Evolutionary conservation across 768 basidiomycete genomes (phyloP), one percentile per base, ranked within the genome.

Genomic region (Boletus vermiculosoides): DNA sequence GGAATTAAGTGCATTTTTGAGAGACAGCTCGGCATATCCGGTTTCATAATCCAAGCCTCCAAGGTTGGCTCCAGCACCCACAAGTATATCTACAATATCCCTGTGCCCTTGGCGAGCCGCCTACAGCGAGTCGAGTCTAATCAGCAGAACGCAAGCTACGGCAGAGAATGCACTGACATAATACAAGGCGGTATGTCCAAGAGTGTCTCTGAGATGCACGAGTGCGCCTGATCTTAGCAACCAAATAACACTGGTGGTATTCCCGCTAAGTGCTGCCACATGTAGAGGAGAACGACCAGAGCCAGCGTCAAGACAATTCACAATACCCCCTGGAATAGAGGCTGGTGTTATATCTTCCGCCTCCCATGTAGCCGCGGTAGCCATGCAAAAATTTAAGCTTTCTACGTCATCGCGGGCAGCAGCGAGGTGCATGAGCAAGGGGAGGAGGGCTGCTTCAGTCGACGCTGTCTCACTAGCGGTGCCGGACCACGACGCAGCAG

Each of bases 161-260:
- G 25, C 6, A 52, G 22, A 39, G 18, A 46, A 44, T 41, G 16
- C 31, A 70, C 84, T 63, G 59, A 90, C 90, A 71, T 92, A 89
- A 71, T 93, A 94, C 16, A 94, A 75, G 4, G 90, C 81, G 15
- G 92, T 93, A 64, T 94, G 92, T 2, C 90, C 93, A 45, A 94
- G 77, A 1, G 72, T 67, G 68, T 95, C 93, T 54, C 93, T 79
- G 10, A 89, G 75, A 70, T 95, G 92, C 22, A 94, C 92, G 15
- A 92, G 75, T 1, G 92, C 90, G 5, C 92, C 92, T 0, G 83
- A 83, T 57, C 82, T 77, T 20, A 94, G 78, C 37, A 94, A 73
- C 33, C 81, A 65, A 33, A 67, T 67, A 39, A 77, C 73, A 39
- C 77, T 74, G 11, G 61, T 63, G 10, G 63, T 57, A 58, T 81